Percentiles rank a stretch among this genome's conserved stretches.
These are phyloP conservation scores for Clavaria fumosa DNA, from an alignment of 768 basidiomycete species.

Conservation along the genomic window DNA sequence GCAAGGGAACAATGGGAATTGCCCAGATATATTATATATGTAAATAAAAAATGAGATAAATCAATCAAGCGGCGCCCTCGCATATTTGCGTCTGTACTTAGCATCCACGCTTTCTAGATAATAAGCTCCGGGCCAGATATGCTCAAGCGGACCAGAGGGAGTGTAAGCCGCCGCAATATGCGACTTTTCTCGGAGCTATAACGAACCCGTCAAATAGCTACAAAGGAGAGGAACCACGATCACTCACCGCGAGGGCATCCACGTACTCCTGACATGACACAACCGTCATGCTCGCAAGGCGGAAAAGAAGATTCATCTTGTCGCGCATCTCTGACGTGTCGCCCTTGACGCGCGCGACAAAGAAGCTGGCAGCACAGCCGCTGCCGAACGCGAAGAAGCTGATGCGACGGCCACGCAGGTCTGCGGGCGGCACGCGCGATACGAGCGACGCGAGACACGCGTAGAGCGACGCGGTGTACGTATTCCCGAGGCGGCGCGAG, in stretches of 20 bases:
- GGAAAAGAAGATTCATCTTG: slow-evolving; percentile 67
- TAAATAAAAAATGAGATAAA: background rate
- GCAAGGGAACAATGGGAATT: no score
- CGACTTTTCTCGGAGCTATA: slow-evolving; percentile 87
- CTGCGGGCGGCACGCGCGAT: slow-evolving; percentile 50
- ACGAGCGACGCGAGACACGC: slow-evolving; percentile 85
- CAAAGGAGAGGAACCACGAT: slow-evolving; percentile 2
- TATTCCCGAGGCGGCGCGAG: slow-evolving; percentile 89
- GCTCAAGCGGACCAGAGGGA: slow-evolving; percentile 74
- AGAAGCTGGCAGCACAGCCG: slow-evolving; percentile 93
- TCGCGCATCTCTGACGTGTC: slow-evolving; percentile 68
- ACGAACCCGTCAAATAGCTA: slow-evolving; percentile 6
- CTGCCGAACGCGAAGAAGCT: slow-evolving; percentile 94
- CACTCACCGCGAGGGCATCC: slow-evolving; percentile 54
- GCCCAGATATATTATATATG: no score
- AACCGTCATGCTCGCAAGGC: slow-evolving; percentile 77
- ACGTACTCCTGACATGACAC: slow-evolving; percentile 89
- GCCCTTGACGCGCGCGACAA: slow-evolving; percentile 72
- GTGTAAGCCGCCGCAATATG: slow-evolving; percentile 80
- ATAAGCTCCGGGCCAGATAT: slow-evolving; percentile 89
- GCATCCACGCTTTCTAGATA: slow-evolving; percentile 84
- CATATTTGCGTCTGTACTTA: slow-evolving; percentile 87
- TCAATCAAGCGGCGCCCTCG: slow-evolving; percentile 28
- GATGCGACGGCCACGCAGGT: slow-evolving; percentile 69
- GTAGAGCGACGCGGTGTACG: slow-evolving; percentile 95